Evolutionary conservation across 2,329 filamentous ascomycete species (phyloP), one percentile per base, ranked within the genome.

Genomic region (Pyricularia sp.): DNA sequence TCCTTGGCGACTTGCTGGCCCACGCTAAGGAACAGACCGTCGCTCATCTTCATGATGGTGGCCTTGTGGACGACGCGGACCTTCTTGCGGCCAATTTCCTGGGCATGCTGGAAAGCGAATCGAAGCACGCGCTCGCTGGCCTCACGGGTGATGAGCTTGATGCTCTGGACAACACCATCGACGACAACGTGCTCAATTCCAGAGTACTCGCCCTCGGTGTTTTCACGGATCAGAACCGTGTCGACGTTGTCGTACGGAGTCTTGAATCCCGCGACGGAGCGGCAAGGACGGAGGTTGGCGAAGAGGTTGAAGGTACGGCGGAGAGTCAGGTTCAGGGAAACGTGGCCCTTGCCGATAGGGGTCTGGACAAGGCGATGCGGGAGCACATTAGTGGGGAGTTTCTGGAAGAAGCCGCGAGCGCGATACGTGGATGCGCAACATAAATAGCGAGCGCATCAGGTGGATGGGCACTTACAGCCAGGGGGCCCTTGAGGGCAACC

Each of bases 11-110:
- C 86, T 68, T 94, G 85, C 71, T 87, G 82, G 71, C 89, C 94
- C 68, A 89, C 91, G 78, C 85, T 90, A 71, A 99, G 85, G 88
- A 99, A 99, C 68, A 99, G 90, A 81, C 94, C 94, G 78, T 99
- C 94, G 76, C 89, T 93, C 91, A 97, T 96, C 88, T 99, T 99
- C 94, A 99, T 99, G 82, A 99, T 99, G 75, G 94, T 97, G 77
- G 94, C 94, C 87, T 99, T 99, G 89, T 99, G 94, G 69, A 97
- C 93, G 67, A 92, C 93, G 75, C 93, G 91, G 74, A 97, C 93
- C 89, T 97, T 97, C 77, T 87, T 93, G 83, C 91, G 90, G 80
- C 93, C 92, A 74, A 97, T 89, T 72, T 91, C 86, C 78, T 94
- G 85, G 71, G 94, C 94, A 77, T 99, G 92, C 82, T 99, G 93